Percentiles rank a stretch among this genome's conserved stretches.
Conservation (phyloP, 352 stramenopile genomes). For the Phytophthora uliginosa region DNA sequence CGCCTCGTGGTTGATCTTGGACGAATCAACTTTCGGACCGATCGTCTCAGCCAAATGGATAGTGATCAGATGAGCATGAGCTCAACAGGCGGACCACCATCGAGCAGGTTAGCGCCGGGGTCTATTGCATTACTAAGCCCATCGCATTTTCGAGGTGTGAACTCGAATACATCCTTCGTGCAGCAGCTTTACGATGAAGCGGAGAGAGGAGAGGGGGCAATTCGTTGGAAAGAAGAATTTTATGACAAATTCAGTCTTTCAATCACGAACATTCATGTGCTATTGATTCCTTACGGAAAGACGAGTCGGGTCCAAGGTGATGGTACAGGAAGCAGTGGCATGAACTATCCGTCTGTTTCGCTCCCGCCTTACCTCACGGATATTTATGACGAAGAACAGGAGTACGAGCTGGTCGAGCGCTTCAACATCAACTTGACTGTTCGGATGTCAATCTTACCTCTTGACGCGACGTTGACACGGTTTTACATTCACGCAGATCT, state of each 20-base stretch:
- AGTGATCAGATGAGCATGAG: slow-evolving; percentile 52
- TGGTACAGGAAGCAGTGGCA: slow-evolving; percentile 26
- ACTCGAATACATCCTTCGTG: slow-evolving; percentile 79
- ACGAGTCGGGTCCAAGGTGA: slow-evolving; percentile 38
- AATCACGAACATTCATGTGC: slow-evolving; percentile 85
- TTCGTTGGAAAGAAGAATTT: slow-evolving; percentile 93
- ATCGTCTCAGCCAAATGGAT: slow-evolving; percentile 84
- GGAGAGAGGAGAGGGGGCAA: slow-evolving; percentile 83
- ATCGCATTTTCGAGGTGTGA: slow-evolving; percentile 41
- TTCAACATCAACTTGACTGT: slow-evolving; percentile 92
- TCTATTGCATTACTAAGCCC: slow-evolving; percentile 57
- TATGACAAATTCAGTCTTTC: slow-evolving; percentile 92
- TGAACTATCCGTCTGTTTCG: slow-evolving; percentile 49
- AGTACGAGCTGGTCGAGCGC: slow-evolving; percentile 85
- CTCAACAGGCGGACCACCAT: slow-evolving; percentile 38
- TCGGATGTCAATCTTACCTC: slow-evolving; percentile 85
- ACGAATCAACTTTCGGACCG: slow-evolving; percentile 87
- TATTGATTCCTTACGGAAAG: slow-evolving; percentile 82
- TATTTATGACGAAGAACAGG: slow-evolving; percentile 59
- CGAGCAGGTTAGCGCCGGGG: slow-evolving; percentile 40
- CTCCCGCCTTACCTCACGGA: slow-evolving; percentile 53
- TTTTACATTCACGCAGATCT: slow-evolving; percentile 89
- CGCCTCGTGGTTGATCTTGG: slow-evolving; percentile 87
- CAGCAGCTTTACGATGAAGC: slow-evolving; percentile 91
- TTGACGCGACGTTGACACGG: slow-evolving; percentile 85